A percentile compares a stretch with the other conserved stretches of the same genome.
These are phyloP conservation scores for Candida patagonica DNA, from an alignment of 805 yeast species.

Conservation along the genomic window DNA sequence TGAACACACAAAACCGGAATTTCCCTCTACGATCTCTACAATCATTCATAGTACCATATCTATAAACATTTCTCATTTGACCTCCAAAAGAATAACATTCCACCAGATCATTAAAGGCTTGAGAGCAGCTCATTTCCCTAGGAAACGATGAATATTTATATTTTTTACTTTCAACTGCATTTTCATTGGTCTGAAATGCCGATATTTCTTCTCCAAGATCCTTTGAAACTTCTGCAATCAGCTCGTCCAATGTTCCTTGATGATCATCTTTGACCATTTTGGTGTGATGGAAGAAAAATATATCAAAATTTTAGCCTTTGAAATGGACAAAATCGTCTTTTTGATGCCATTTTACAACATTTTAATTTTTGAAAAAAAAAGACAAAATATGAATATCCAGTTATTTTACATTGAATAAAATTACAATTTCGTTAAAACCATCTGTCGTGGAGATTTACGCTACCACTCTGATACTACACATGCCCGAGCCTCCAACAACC, in stretches of 20 bases:
- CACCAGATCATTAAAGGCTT: conserved; percentile 79
- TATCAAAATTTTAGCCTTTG: too few relatives aligned
- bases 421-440: too few relatives aligned
- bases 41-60: conserved; percentile 68
- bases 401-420: too few relatives aligned
- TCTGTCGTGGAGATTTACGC: too few relatives aligned
- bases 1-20: conserved; percentile 68
- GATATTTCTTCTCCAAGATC: conserved; percentile 5
- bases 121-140: conserved; percentile 58
- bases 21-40: conserved; percentile 66
- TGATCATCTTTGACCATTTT: conserved; percentile 5
- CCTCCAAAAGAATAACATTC: conserved; percentile 89
- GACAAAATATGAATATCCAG: too few relatives aligned
- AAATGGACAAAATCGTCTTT: too few relatives aligned
- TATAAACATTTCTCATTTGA: conserved; percentile 71
- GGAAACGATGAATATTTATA: conserved; percentile 21
- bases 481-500: conserved; percentile 11
- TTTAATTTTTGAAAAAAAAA: too few relatives aligned
- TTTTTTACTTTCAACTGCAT: neutral
- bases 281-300: too few relatives aligned
- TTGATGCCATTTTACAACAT: too few relatives aligned
- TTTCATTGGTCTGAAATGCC: neutral
- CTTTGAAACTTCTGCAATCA: conserved; percentile 7
- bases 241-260: conserved; percentile 8
- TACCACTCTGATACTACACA: too few relatives aligned